Base-by-base conservation (phyloP, 805 yeast genomes). In the Blastobotrys muscicola region DNA sequence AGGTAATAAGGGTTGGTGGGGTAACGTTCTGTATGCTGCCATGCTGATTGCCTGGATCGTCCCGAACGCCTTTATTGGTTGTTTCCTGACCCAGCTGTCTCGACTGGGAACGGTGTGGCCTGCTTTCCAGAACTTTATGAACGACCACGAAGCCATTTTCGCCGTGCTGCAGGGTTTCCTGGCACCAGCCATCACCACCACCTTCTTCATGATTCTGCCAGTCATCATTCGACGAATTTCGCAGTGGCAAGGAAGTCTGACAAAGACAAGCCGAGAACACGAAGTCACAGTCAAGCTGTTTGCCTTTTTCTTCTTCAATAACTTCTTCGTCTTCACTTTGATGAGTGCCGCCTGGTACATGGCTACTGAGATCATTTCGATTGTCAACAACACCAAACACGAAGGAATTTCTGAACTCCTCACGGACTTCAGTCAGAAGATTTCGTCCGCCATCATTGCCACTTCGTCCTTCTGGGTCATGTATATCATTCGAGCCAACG, bases 381-480 rank as follows among this genome's bases (percentile, higher is more conserved):
- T 55, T 5, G 26, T 48, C 12, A 33, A 38, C 9, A 33, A 35
- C 6, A 20, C 26, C 26, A 20, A 20, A 6, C 42, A 46, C 30
- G 46, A 51, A 33, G 45, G 56, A 0, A 54, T 60, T 23, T 31
- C 30, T 6, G 54, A 58, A 15, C 64, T 60, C 0, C 51, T 61
- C 51, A 39, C 47, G 13, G 36, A 52, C 3, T 49, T 65, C 8
- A 60, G 58, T 2, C 48, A 53, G 23, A 65, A 66, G 15, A 47
- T 62, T 8, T 53, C 68, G 1, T 55, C 59, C 3, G 62, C 69
- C 5, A 56, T 66, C 33, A 58, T 66, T 36, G 57, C 58, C 38
- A 55, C 65, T 14, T 62, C 69, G 4, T 59, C 67, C 7, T 66
- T 66, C 51, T 66, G 70, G 70, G 66, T 65, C 23, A 58, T 64